Base-by-base conservation (phyloP, 2,329 filamentous ascomycete species). In the Cercospora sp. region DNA sequence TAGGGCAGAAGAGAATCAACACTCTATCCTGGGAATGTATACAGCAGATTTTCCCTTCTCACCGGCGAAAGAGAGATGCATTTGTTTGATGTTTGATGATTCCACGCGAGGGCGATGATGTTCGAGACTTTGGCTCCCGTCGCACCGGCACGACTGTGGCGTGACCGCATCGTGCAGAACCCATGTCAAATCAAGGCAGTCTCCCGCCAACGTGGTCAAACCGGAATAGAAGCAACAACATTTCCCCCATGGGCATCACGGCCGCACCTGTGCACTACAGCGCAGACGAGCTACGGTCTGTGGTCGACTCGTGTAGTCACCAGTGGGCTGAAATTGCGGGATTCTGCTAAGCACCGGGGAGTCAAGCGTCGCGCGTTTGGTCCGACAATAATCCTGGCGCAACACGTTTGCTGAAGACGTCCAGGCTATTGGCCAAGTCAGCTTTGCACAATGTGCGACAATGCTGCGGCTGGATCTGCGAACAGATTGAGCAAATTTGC, bases 81-180 rank as follows among this genome's bases (percentile, higher is more conserved):
- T 36, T 36, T 13, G 33, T 7, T 39, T 39, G n/a, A n/a, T 42
- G 36, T 42, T 42, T 42, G 36, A 42, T 42, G 36, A 5, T 42
- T n/a, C 16, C 16, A 16, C 16, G 16, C 36, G 16, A 23, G 10
- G n/a, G 20, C 48, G 20, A 28, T 53, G 48, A 5, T 8, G 48
- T 28, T 55, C 48, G 23, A 28, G 48, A 42, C 48, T 55, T 55
- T 30, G 20, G 48, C 48, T 53, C 48, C 48, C 48, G 48, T 53
- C 48, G 20, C 4, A 55, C 48, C 48, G 48, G 20, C 12, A 16
- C 12, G 16, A 16, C 48, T 55, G 18, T 64, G 51, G 33, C 45
- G 61, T 63, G 61, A 63, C 48, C 28, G 20, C 62, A 64, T 64
- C 53, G 62, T 57, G 62, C 62, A 64, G 62, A 31, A 53, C 36